These are phyloP conservation scores for Laburnicola sp. DNA, from an alignment of 2,329 filamentous ascomycete genomes.

Conservation along the genomic window DNA sequence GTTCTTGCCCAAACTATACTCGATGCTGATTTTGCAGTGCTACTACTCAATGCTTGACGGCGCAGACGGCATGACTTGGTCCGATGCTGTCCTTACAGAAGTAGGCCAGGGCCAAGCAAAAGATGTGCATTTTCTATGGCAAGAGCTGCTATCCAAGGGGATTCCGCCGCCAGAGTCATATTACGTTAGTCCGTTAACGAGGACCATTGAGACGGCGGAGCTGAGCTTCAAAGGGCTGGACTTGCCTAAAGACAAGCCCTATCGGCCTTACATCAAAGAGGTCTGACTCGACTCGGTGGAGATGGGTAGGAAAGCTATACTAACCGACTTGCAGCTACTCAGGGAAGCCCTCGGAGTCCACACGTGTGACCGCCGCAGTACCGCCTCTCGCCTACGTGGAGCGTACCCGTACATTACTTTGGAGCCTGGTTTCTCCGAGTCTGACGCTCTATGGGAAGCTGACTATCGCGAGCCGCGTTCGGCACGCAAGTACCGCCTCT, in stretches of 20 bases:
- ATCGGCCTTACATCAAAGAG: conserved; percentile 65
- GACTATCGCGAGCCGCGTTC: conserved; percentile 36
- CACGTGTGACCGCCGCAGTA: conserved; percentile 67
- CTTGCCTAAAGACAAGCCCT: conserved; percentile 55
- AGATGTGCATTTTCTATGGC: conserved; percentile 63
- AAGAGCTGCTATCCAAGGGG: conserved; percentile 53
- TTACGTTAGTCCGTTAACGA: conserved; percentile 66
- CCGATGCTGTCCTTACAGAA: conserved; percentile 64
- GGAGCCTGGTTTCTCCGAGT: conserved; percentile 63
- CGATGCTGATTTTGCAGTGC: conserved; percentile 46
- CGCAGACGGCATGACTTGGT: conserved; percentile 64
- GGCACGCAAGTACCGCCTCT: conserved; percentile 31
- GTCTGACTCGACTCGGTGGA: conserved; percentile 26
- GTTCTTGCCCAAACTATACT: neutral
- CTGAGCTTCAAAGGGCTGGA: conserved; percentile 60
- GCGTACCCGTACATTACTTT: conserved; percentile 58
- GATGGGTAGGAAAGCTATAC: neutral
- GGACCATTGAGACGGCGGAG: conserved; percentile 69
- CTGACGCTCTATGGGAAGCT: conserved; percentile 57
- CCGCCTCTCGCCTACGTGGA: conserved; percentile 53
- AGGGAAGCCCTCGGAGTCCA: conserved; percentile 69
- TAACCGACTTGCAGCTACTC: conserved; percentile 47
- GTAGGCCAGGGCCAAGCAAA: conserved; percentile 61
- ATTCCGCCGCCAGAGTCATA: conserved; percentile 66
- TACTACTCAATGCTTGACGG: conserved; percentile 68